Conservation (phyloP, 345 rosid genomes). For the Angophora floribunda region DNA sequence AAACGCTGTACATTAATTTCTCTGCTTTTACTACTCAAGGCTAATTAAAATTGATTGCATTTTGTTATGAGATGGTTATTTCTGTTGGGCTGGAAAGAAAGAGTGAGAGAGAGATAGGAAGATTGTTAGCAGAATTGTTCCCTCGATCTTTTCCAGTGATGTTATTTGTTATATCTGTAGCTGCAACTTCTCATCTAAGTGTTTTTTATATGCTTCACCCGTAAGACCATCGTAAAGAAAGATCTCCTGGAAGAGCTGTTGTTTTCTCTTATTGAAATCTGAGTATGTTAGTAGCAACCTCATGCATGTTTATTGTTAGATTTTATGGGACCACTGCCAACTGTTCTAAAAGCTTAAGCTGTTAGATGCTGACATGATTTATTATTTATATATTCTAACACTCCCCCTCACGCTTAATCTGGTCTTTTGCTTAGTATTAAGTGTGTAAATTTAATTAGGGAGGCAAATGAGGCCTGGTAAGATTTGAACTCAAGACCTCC, state of each 20-base stretch:
- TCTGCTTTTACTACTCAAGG: not conserved
- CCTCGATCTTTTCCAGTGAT: not conserved
- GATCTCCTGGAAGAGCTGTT: not conserved
- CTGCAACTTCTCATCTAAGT: not conserved
- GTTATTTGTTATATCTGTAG: not conserved
- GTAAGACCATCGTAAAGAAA: not conserved
- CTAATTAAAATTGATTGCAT: not conserved
- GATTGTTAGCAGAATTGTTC: not conserved
- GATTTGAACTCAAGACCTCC: too few relatives aligned
- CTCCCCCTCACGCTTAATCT: too few relatives aligned
- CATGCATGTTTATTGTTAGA: not conserved
- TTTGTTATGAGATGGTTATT: not conserved
- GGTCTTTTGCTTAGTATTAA: too few relatives aligned
- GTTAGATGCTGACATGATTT: too few relatives aligned
- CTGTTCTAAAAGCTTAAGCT: too few relatives aligned
- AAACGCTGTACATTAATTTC: not conserved
- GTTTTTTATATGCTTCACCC: not conserved
- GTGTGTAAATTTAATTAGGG: too few relatives aligned
- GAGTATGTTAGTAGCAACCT: not conserved
- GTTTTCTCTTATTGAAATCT: not conserved
- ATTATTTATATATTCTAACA: too few relatives aligned
- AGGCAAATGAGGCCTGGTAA: too few relatives aligned
- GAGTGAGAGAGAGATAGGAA: not conserved
- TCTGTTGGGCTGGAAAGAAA: not conserved
- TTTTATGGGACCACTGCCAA: too few relatives aligned